Conservation (phyloP, 2,329 filamentous ascomycete species). For the Salinomyces thailandicus region DNA sequence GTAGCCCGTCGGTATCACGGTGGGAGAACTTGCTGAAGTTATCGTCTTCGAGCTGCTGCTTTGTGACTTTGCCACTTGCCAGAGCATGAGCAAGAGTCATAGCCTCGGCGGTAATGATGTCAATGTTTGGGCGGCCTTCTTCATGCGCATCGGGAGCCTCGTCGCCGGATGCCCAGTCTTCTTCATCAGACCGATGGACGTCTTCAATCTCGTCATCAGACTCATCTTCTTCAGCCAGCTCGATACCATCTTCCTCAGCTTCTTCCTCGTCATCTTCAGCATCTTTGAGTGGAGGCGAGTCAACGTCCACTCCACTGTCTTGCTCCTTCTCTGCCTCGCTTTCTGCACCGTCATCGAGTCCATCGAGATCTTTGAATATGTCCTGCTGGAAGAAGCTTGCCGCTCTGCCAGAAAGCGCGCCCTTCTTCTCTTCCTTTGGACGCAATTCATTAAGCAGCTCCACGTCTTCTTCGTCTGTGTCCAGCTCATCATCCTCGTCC, state of each 20-base stretch:
- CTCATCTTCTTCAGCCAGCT: slow-evolving; percentile 25
- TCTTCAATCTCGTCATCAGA: slow-evolving; percentile 17
- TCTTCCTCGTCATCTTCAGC: slow-evolving; percentile 13
- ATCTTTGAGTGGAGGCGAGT: slow-evolving; percentile 19
- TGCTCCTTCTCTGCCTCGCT: slow-evolving; percentile 32
- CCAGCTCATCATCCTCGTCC: slow-evolving; percentile 53
- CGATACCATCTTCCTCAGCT: slow-evolving; percentile 15
- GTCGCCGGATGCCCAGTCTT: slow-evolving; percentile 52
- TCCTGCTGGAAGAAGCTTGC: slow-evolving; percentile 89
- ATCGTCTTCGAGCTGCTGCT: slow-evolving; percentile 73
- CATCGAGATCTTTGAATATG: slow-evolving; percentile 76
- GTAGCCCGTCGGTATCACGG: slow-evolving; percentile 81
- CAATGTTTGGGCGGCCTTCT: slow-evolving; percentile 62
- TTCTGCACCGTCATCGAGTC: slow-evolving; percentile 36
- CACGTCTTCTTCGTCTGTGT: slow-evolving; percentile 37
- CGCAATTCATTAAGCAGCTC: slow-evolving; percentile 52
- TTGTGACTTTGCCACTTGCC: slow-evolving; percentile 73
- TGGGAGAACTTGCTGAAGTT: slow-evolving; percentile 88
- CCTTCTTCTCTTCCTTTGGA: slow-evolving; percentile 34
- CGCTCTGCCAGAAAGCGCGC: slow-evolving; percentile 70
- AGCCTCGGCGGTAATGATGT: slow-evolving; percentile 98
- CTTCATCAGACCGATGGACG: slow-evolving; percentile 28
- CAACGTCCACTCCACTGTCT: slow-evolving; percentile 33
- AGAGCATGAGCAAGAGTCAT: slow-evolving; percentile 95
- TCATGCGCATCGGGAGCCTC: slow-evolving; percentile 42